phyloP scores from a whole-genome alignment of 2,329 filamentous ascomycete genomes.

The Botrytis cinerea region DNA sequence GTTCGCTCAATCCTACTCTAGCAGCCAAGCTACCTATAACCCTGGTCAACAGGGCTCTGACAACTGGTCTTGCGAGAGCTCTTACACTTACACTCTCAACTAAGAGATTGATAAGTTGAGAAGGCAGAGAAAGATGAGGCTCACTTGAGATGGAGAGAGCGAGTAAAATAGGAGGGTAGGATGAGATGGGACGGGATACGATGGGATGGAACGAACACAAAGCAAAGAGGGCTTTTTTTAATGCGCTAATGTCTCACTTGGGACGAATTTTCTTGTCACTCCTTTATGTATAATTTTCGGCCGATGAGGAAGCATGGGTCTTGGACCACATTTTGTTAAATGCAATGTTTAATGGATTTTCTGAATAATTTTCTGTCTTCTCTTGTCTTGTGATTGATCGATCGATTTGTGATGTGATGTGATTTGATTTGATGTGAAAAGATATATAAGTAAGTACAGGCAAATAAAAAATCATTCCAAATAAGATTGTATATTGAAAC shows the following conservation, averaged over 20 bases:
- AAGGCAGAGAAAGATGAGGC: background rate
- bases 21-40: background rate
- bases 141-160: background rate
- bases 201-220: background rate
- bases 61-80: slow-evolving; percentile 15
- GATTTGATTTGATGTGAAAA: background rate
- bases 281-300: background rate
- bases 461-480: background rate
- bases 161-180: background rate
- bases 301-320: background rate
- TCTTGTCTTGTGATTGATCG: background rate
- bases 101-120: background rate
- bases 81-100: slow-evolving; percentile 6
- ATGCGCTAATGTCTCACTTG: slow-evolving; percentile 5
- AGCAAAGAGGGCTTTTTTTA: background rate
- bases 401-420: background rate
- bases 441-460: too few species aligned
- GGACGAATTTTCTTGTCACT: slow-evolving; percentile 9
- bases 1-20: slow-evolving; percentile 35
- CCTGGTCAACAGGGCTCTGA: background rate
- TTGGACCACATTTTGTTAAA: background rate
- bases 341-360: background rate
- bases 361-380: background rate
- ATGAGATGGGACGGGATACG: background rate
- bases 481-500: too few species aligned